phyloP scores from a whole-genome alignment of 352 stramenopile genomes.

The Lagenidium sp. region DNA sequence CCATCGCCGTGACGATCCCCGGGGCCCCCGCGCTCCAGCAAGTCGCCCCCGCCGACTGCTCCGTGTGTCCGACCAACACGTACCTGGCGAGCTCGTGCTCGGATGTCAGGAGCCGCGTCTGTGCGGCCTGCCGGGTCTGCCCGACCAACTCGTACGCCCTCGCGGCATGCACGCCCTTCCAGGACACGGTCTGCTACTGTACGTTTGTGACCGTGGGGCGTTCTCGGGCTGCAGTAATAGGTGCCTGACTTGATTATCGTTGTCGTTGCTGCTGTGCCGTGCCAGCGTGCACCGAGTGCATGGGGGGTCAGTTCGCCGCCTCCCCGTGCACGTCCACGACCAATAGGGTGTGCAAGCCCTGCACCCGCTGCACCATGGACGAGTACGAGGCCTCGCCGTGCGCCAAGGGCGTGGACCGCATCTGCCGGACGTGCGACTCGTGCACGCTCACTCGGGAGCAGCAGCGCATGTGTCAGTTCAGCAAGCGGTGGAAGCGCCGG shows the following conservation, averaged over 20 bases:
- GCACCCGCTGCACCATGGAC: constrained; percentile 57
- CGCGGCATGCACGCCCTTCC: constrained; percentile 27
- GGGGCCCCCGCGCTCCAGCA: constrained; percentile 17
- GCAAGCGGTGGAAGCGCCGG: constrained; percentile 48
- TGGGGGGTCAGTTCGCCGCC: constrained; percentile 28
- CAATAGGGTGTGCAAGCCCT: constrained; percentile 46
- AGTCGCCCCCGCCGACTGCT: constrained; percentile 38
- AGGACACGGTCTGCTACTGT: constrained; percentile 69
- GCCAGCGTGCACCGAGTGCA: constrained; percentile 72
- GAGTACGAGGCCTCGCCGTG: constrained; percentile 63
- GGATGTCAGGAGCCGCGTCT: constrained; percentile 46
- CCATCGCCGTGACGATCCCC: constrained; percentile 6
- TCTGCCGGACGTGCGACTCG: constrained; percentile 71
- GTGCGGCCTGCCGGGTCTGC: constrained; percentile 44
- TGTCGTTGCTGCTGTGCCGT: background rate
- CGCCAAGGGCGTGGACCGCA: constrained; percentile 32
- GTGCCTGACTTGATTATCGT: background rate
- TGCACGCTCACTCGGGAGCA: constrained; percentile 54
- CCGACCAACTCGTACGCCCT: constrained; percentile 45
- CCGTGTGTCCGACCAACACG: constrained; percentile 23
- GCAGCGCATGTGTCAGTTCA: constrained; percentile 36
- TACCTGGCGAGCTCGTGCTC: constrained; percentile 54
- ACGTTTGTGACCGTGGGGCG: no score
- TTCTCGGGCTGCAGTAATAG: background rate
- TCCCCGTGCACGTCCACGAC: constrained; percentile 36